These are phyloP conservation scores for Gossypium mustelinum DNA, from an alignment of 345 rosid species.

Conservation along the genomic window DNA sequence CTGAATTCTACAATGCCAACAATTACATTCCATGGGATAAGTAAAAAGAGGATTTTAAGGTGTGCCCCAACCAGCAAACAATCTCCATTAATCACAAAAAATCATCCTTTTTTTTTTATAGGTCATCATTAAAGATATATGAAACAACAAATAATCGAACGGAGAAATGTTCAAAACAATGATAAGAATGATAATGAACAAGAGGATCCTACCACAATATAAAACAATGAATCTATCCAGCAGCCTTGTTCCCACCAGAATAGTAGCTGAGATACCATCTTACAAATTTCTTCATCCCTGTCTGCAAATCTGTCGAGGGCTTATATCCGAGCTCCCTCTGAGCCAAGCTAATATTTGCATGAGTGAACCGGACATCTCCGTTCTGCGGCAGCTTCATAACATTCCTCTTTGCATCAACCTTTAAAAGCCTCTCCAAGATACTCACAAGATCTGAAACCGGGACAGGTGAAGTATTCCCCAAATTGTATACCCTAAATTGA, in stretches of 20 bases:
- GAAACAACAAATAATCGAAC: slow-evolving; percentile 29
- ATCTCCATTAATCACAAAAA: slow-evolving; percentile 36
- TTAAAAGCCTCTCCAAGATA: slow-evolving; percentile 77
- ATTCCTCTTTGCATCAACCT: slow-evolving; percentile 79
- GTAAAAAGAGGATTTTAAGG: slow-evolving; percentile 21
- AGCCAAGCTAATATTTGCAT: slow-evolving; percentile 87
- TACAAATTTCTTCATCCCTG: slow-evolving; percentile 87
- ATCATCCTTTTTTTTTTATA: too few relatives aligned
- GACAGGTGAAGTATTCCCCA: slow-evolving; percentile 93
- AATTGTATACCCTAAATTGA: slow-evolving; percentile 77
- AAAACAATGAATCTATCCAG: slow-evolving; percentile 36
- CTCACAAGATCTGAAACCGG: slow-evolving; percentile 78
- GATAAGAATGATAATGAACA: slow-evolving; percentile 46
- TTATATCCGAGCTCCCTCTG: slow-evolving; percentile 74
- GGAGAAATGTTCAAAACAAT: slow-evolving; percentile 36
- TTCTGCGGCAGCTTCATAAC: slow-evolving; percentile 79
- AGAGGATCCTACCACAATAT: slow-evolving; percentile 34
- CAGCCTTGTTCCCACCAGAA: slow-evolving; percentile 50
- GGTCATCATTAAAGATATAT: slow-evolving; percentile 29
- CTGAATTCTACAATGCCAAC: slow-evolving; percentile 39
- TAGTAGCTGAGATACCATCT: slow-evolving; percentile 83
- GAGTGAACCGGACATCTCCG: slow-evolving; percentile 90
- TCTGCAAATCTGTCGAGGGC: slow-evolving; percentile 82
- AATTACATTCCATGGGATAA: slow-evolving; percentile 34
- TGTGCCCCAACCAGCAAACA: slow-evolving; percentile 26